Percentiles rank a stretch among this genome's conserved stretches.
phyloP scores from a whole-genome alignment of 441 rosid species.

The Codiaeum variegatum region DNA sequence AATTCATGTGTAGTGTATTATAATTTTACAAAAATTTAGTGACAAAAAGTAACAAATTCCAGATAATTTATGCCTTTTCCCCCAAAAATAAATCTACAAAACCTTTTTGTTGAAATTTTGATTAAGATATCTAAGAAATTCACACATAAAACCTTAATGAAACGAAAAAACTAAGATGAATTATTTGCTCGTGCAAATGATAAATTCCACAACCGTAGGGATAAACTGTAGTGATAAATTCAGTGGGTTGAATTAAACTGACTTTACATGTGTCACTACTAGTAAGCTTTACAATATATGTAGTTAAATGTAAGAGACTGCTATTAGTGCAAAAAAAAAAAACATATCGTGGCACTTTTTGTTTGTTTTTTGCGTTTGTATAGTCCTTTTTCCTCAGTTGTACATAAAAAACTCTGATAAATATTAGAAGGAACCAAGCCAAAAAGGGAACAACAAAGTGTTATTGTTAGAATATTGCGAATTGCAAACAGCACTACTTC shows the following conservation, averaged over 20 bases:
- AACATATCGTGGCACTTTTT: constrained; percentile 1
- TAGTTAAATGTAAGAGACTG: background rate
- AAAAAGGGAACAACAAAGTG: constrained; percentile 18
- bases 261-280: background rate
- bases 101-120: no score
- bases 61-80: no score
- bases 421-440: constrained; percentile 1
- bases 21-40: no score
- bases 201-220: background rate
- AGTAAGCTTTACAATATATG: constrained; percentile 1
- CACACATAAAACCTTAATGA: no score
- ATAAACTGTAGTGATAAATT: background rate
- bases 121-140: no score
- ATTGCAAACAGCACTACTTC: constrained; percentile 11
- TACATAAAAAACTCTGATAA: constrained; percentile 19
- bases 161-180: no score
- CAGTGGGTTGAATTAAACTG: background rate
- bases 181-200: no score
- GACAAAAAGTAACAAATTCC: no score
- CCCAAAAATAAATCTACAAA: no score
- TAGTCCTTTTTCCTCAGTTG: constrained; percentile 25
- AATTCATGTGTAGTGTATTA: no score
- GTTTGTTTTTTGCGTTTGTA: background rate
- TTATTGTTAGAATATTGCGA: constrained; percentile 7
- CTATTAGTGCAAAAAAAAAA: background rate